These are phyloP conservation scores for Trypanosoma brucei DNA, from an alignment of 208 protist genomes.

Conservation along the genomic window DNA sequence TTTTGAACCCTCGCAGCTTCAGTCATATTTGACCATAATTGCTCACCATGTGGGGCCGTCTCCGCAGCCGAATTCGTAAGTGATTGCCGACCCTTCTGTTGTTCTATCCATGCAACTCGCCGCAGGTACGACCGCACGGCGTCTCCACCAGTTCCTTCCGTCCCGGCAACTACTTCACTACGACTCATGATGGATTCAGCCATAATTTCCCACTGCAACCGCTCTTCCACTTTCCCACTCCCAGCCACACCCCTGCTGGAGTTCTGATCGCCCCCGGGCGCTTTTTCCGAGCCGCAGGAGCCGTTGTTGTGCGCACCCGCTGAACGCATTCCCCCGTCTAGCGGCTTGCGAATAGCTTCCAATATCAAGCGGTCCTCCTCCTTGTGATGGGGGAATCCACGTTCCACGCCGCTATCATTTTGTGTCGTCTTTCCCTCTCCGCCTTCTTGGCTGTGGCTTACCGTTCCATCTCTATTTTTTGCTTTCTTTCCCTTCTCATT, in stretches of 20 bases:
- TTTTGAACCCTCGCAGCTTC: slow-evolving; percentile 38
- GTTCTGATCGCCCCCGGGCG: not conserved
- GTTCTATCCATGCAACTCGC: slow-evolving; percentile 53
- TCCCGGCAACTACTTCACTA: slow-evolving; percentile 4
- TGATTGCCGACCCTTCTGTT: slow-evolving; percentile 29
- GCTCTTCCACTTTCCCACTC: not conserved
- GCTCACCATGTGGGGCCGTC: slow-evolving; percentile 1
- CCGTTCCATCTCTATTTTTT: too few species aligned
- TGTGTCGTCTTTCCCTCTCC: not conserved
- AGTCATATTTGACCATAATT: slow-evolving; percentile 38
- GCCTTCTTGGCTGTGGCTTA: not conserved
- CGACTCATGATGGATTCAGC: slow-evolving; percentile 23
- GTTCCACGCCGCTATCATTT: not conserved
- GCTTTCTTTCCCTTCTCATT: not conserved
- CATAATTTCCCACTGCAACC: slow-evolving; percentile 16
- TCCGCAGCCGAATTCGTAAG: slow-evolving; percentile 13
- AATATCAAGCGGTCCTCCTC: slow-evolving; percentile 17
- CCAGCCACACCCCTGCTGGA: not conserved
- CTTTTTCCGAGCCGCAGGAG: not conserved
- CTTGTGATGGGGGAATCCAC: too few species aligned
- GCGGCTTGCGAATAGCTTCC: slow-evolving; percentile 13
- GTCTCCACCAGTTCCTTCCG: slow-evolving; percentile 13
- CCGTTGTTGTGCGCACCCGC: not conserved
- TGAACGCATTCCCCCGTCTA: not conserved
- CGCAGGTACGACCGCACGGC: slow-evolving; percentile 54